Conservation (phyloP, 495 filamentous ascomycete genomes). For the Aspergillus leporis region DNA sequence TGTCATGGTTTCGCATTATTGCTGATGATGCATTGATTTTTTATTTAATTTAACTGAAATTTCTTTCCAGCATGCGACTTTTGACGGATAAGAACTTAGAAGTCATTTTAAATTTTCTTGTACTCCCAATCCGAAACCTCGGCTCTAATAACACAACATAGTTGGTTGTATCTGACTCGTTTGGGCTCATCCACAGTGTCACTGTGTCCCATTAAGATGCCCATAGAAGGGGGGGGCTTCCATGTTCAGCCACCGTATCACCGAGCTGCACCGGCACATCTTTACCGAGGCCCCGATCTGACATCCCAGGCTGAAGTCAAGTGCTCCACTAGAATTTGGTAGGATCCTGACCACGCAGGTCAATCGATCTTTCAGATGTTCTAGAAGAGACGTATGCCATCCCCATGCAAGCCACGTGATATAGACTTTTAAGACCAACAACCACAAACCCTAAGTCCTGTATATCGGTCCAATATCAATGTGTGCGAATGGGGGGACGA, state of each 20-base stretch:
- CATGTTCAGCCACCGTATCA: slow-evolving; percentile 6
- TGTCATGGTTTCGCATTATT: background rate
- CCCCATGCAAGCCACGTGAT: background rate
- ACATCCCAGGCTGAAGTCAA: slow-evolving; percentile 1
- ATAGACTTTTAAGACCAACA: background rate
- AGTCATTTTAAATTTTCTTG: background rate
- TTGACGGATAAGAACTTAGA: background rate
- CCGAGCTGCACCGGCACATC: slow-evolving; percentile 15
- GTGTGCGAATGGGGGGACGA: background rate
- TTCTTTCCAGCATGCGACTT: background rate
- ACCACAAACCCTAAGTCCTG: too few species aligned
- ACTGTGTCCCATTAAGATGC: background rate
- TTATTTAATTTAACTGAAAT: background rate
- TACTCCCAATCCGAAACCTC: background rate
- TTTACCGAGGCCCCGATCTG: background rate
- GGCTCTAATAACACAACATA: background rate
- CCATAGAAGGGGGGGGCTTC: background rate
- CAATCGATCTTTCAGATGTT: background rate
- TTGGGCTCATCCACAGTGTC: background rate
- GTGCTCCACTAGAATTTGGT: background rate
- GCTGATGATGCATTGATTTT: background rate
- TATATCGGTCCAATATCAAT: background rate
- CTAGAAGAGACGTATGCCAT: background rate
- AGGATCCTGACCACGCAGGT: background rate
- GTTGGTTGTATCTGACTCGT: background rate